Evolutionary conservation across 495 filamentous ascomycete species (phyloP).

Genomic region (Neurospora intermedia): DNA sequence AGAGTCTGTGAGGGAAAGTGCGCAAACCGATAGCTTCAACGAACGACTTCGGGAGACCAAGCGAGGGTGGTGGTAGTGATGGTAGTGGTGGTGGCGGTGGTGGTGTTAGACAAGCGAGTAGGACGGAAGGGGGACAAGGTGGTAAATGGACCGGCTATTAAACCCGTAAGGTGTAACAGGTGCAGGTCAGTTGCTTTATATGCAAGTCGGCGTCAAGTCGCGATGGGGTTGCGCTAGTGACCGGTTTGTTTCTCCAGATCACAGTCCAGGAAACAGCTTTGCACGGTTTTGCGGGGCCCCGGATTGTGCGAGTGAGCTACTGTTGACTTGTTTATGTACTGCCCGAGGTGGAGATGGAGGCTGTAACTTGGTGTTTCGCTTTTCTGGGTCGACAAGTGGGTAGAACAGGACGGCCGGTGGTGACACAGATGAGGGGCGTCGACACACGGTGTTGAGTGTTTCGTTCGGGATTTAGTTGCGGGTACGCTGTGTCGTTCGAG

Average conservation of each 20-base stretch:
- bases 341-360: neutral
- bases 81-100: neutral
- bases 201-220: neutral
- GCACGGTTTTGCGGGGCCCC: neutral
- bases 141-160: neutral
- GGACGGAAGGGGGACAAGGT: neutral
- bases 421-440: neutral
- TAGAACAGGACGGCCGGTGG: neutral
- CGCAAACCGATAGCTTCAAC: neutral
- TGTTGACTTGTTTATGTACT: neutral
- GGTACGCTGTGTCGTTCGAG: neutral
- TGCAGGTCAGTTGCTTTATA: slow-evolving; percentile 1
- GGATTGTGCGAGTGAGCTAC: neutral
- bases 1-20: neutral
- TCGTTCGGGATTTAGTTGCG: neutral
- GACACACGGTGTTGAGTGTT: neutral
- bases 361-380: neutral
- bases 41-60: neutral
- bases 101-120: neutral
- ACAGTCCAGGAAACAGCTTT: neutral
- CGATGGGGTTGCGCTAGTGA: neutral
- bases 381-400: neutral
- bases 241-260: neutral
- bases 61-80: neutral
- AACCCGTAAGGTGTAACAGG: neutral